Evolutionary conservation across 164 flowering plant genomes (phyloP).

Genomic region (Tetrastigma voinierianum): DNA sequence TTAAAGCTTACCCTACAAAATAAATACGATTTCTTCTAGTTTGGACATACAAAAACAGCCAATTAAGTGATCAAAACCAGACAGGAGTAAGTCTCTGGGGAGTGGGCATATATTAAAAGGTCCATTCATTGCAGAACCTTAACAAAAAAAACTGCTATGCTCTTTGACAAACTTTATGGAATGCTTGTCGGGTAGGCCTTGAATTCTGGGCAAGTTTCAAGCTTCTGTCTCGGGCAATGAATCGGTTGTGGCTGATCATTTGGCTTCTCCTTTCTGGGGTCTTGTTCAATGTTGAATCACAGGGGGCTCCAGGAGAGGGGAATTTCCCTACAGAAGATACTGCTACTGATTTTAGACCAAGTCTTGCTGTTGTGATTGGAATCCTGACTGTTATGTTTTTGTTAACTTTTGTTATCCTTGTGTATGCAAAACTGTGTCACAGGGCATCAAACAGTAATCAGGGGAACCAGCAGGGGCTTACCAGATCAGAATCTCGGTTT

Average conservation of each 20-base stretch:
- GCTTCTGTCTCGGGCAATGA: constrained; percentile 3
- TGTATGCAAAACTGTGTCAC: constrained; percentile 75
- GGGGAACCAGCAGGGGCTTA: constrained; percentile 4
- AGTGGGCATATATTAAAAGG: background rate
- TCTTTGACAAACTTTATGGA: background rate
- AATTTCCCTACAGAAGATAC: constrained; percentile 7
- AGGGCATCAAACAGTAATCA: background rate
- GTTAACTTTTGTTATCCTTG: constrained; percentile 54
- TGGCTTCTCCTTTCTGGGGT: constrained; percentile 1
- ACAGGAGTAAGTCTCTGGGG: constrained; percentile 2
- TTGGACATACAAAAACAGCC: constrained; percentile 10
- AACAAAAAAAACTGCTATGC: constrained; percentile 9
- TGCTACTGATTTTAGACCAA: constrained; percentile 49
- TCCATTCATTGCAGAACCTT: background rate
- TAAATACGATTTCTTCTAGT: background rate
- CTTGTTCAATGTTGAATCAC: constrained; percentile 19
- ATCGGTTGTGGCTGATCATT: constrained; percentile 1
- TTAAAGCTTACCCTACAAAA: background rate
- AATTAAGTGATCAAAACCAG: constrained; percentile 6
- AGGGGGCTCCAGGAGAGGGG: constrained; percentile 1
- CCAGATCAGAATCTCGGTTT: constrained; percentile 35
- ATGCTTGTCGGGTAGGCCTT: background rate
- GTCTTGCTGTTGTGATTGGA: constrained; percentile 73
- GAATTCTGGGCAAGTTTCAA: background rate
- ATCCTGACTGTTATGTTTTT: constrained; percentile 60